phyloP scores from a whole-genome alignment of 2,329 filamentous ascomycete species.

The Diplodia corticola region DNA sequence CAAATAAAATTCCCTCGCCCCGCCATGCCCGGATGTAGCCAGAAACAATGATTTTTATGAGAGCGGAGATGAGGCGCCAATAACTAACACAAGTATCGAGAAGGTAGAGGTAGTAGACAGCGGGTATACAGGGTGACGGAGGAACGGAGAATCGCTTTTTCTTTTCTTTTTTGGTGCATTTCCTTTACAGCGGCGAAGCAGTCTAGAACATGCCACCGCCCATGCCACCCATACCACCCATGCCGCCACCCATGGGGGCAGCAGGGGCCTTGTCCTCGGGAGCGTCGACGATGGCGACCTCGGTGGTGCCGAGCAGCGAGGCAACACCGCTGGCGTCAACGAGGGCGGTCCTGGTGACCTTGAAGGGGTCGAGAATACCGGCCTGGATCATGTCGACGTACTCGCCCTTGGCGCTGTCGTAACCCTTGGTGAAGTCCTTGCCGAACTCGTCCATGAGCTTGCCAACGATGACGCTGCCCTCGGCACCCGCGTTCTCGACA shows the following conservation, averaged over 20 bases:
- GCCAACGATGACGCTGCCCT: conserved; percentile 94
- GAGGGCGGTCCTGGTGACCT: conserved; percentile 96
- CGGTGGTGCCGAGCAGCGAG: conserved; percentile 93
- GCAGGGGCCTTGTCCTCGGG: conserved; percentile 82
- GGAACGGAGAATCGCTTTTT: neutral
- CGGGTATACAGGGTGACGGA: conserved; percentile 21
- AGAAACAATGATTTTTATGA: conserved; percentile 28
- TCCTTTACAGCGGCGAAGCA: conserved; percentile 10
- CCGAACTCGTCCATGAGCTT: conserved; percentile 96
- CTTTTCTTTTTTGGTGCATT: conserved; percentile 1
- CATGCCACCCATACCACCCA: conserved; percentile 64
- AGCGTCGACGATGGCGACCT: conserved; percentile 96
- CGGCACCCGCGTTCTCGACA: conserved; percentile 94
- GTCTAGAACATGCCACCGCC: conserved; percentile 68
- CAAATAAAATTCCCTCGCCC: conserved; percentile 34
- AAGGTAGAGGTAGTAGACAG: conserved; percentile 25
- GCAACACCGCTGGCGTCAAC: conserved; percentile 95
- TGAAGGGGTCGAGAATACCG: conserved; percentile 98
- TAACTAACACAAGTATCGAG: conserved; percentile 36
- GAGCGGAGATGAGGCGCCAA: conserved; percentile 38
- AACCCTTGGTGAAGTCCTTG: conserved; percentile 95
- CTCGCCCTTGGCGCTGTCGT: conserved; percentile 93
- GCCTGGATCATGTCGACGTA: conserved; percentile 98
- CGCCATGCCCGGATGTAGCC: conserved; percentile 35
- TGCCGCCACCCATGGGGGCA: conserved; percentile 51